Evolutionary conservation across 164 flowering plant species (phyloP), one percentile per base, ranked within the genome.

Genomic region (Litsea cubeba): DNA sequence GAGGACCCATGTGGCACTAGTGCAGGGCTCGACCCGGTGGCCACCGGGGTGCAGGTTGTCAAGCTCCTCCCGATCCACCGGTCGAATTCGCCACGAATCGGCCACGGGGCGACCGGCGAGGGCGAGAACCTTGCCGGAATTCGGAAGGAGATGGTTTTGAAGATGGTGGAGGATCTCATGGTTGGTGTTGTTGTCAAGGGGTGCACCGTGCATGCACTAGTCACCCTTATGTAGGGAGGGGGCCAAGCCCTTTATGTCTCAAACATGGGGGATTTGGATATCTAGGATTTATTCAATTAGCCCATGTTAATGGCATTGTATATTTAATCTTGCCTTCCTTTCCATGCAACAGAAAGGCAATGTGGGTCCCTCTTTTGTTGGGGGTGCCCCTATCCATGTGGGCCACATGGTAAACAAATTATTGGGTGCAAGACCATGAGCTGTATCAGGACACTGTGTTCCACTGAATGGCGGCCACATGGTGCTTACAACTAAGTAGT

Each of bases 81-180:
- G 62, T 80, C 75, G 24, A 78, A 82, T 50, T 68, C 20, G 60
- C 50, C 72, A 18, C 20, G 71, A 25, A 62, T 18, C 0, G 86
- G 86, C 76, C 66, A 76, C 0, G 84, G 84, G 2, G 80, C 77
- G 20, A 84, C 81, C 30, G 72, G 40, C 4, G 81, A 32, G 24
- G 70, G 28, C 0, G 75, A 70, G 10, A 68, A 28, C 26, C 77
- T 73, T 1, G 60, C 65, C 6, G 79, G 74, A 51, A 78, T 35
- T 32, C 75, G 57, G 1, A 69, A 15, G 25, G 81, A 75, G 51
- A 83, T 63, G 62, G 71, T 63, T 17, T 79, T 65, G 12, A 81
- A 75, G 46, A 83, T 50, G 68, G 74, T 18, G 1, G 75, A 71
- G 17, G 79, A 57, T 71, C 54, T 79, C 76, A 63, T 74, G 58